phyloP scores from a whole-genome alignment of 1,284 basidiomycete genomes.

The Melampsora occidentalis region DNA sequence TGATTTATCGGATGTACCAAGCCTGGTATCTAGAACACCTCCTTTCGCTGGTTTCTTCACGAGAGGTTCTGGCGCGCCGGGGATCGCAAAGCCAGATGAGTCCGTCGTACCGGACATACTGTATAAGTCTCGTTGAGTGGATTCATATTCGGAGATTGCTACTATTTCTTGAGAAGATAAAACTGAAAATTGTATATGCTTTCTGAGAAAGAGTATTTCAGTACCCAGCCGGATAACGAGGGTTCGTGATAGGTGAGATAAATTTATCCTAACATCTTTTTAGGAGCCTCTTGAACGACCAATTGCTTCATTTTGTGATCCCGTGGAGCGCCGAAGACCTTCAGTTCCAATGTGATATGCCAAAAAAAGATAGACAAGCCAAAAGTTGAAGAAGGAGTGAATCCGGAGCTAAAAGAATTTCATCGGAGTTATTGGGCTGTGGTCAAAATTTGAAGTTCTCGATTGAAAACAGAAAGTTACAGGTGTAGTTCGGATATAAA shows the following conservation, averaged over 20 bases:
- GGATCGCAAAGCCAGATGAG: constrained; percentile 48
- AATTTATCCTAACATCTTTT: constrained; percentile 32
- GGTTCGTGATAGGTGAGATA: not conserved
- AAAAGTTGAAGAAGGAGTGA: no score
- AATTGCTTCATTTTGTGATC: constrained; percentile 36
- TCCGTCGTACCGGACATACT: constrained; percentile 56
- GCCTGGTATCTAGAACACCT: constrained; percentile 81
- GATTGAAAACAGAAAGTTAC: no score
- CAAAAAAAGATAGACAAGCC: no score
- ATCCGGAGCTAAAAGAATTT: no score
- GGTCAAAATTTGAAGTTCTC: no score
- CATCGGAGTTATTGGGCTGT: no score
- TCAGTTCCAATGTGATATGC: no score
- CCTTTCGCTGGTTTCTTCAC: constrained; percentile 75
- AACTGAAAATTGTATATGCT: constrained; percentile 83
- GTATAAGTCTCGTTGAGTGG: constrained; percentile 85
- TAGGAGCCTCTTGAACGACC: constrained; percentile 37
- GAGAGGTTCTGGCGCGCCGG: constrained; percentile 49
- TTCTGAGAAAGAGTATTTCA: constrained; percentile 31
- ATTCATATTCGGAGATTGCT: constrained; percentile 87
- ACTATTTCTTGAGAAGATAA: constrained; percentile 89
- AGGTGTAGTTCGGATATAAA: no score
- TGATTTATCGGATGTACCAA: constrained; percentile 91
- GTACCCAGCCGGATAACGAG: not conserved
- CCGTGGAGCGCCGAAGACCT: no score